A percentile compares a stretch with the other conserved stretches of the same genome.
These are phyloP conservation scores for Mycena rebaudengoi DNA, from an alignment of 768 basidiomycete genomes.

Conservation along the genomic window DNA sequence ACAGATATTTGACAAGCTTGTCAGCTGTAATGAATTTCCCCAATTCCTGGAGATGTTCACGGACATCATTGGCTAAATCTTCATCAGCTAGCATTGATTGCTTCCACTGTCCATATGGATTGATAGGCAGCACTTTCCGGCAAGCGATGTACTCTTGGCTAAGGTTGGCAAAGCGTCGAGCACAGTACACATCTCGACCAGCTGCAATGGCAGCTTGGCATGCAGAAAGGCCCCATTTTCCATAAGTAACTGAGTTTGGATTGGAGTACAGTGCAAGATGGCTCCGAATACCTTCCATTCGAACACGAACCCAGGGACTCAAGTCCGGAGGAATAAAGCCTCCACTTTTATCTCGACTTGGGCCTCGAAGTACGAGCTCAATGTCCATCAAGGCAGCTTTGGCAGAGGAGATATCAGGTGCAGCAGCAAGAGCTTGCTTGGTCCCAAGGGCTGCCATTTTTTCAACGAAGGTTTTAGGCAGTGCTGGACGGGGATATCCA, in stretches of 20 bases:
- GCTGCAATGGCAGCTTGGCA: not conserved
- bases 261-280: not conserved
- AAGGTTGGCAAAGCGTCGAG: not conserved
- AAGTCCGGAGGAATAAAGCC: not conserved
- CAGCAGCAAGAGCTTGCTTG: not conserved
- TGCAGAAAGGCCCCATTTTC: too few relatives aligned
- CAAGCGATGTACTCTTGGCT: not conserved
- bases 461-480: not conserved
- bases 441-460: not conserved
- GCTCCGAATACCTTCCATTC: too few relatives aligned
- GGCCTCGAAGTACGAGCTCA: not conserved
- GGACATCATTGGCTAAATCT: slow-evolving; percentile 16
- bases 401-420: not conserved
- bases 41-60: slow-evolving; percentile 13
- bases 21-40: slow-evolving; percentile 13
- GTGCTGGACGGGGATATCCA: not conserved
- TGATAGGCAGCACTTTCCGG: slow-evolving; percentile 2
- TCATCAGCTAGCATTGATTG: slow-evolving; percentile 27
- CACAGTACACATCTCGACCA: not conserved
- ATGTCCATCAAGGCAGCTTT: not conserved
- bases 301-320: not conserved
- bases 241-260: not conserved
- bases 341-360: not conserved
- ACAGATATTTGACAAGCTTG: slow-evolving; percentile 23
- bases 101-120: slow-evolving; percentile 14